Percentiles rank a stretch among this genome's conserved stretches.
phyloP scores from a whole-genome alignment of 768 basidiomycete genomes.

The Collybia sordida region DNA sequence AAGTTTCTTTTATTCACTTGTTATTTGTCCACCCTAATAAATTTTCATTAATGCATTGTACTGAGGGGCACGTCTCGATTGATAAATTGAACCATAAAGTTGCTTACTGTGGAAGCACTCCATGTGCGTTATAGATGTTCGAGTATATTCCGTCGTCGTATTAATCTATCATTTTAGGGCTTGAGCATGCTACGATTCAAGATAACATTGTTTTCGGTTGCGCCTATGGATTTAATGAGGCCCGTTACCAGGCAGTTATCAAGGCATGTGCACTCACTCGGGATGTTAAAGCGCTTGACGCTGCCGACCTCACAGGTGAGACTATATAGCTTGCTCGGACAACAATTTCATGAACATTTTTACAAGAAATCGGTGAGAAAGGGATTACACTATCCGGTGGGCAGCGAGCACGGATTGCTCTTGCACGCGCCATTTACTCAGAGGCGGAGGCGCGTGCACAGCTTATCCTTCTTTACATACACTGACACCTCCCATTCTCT shows the following conservation, averaged over 20 bases:
- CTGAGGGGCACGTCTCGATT: conserved; percentile 50
- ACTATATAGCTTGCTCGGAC: not conserved
- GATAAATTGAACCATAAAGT: conserved; percentile 59
- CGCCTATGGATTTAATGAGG: conserved; percentile 53
- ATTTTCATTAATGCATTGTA: conserved; percentile 56
- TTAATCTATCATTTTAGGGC: conserved; percentile 46
- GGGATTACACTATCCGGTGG: conserved; percentile 77
- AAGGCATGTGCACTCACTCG: conserved; percentile 73
- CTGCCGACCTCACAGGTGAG: conserved; percentile 75
- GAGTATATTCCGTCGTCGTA: conserved; percentile 1
- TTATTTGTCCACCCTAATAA: not conserved
- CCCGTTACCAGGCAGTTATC: conserved; percentile 66
- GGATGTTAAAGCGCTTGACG: conserved; percentile 71
- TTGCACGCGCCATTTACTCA: conserved; percentile 82
- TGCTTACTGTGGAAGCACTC: conserved; percentile 69
- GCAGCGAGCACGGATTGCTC: conserved; percentile 69
- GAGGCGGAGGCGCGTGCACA: conserved; percentile 55
- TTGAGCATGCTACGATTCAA: conserved; percentile 77
- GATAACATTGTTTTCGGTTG: conserved; percentile 82
- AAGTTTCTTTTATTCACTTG: conserved; percentile 12
- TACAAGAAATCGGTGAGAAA: conserved; percentile 74
- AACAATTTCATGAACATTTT: not conserved
- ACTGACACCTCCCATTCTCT: not conserved
- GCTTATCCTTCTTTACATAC: not conserved
- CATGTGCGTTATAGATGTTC: conserved; percentile 39